Evolutionary conservation across 805 yeast genomes (phyloP), one percentile per base, ranked within the genome.

Genomic region (Spathaspora gorwiae): DNA sequence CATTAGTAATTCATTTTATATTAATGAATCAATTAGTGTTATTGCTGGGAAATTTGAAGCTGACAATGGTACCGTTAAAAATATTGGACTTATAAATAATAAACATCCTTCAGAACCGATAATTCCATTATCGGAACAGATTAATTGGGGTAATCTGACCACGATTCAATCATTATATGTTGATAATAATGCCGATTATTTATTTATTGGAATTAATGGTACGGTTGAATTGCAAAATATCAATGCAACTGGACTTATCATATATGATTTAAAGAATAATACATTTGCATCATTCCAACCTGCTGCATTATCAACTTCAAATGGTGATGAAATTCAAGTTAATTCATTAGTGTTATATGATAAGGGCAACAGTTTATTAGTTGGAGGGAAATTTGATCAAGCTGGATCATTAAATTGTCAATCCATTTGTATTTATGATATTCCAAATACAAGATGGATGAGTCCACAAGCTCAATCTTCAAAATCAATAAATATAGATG

Each of bases 301-400:
- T 12, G 74, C 81, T 0, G 59, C 61, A 13, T 58, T 81, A 24
- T 60, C 75, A 2, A 24, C 30, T 3, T 60, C 69, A 9, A 64
- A 66, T 5, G 64, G 68, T n/a, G 55, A 60, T 7, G 68, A 70
- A 11, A 60, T 69, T 15, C 39, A 49, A 9, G 64, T 72, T n/a
- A 69, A 65, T 45, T 53, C 72, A 5, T 54, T 72, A 44, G 73
- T 60, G 5, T 56, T 60, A 32, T 62, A 64, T 47, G 72, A 67
- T 37, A 54, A 56, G 26, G 57, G 53, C 6, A 51, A 57, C n/a
- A 53, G 57, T 42, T 63, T 89, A 26, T 69, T 83, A 29, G 87
- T 87, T 10, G 96, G 86, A 35, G 97, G 97, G 24, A 70, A 76
- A 37, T 89, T 87, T 58, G 75, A 72, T 15, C 59, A 70, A 15